These are phyloP conservation scores for Tylopilus balloui DNA, from an alignment of 768 basidiomycete genomes.

Conservation along the genomic window DNA sequence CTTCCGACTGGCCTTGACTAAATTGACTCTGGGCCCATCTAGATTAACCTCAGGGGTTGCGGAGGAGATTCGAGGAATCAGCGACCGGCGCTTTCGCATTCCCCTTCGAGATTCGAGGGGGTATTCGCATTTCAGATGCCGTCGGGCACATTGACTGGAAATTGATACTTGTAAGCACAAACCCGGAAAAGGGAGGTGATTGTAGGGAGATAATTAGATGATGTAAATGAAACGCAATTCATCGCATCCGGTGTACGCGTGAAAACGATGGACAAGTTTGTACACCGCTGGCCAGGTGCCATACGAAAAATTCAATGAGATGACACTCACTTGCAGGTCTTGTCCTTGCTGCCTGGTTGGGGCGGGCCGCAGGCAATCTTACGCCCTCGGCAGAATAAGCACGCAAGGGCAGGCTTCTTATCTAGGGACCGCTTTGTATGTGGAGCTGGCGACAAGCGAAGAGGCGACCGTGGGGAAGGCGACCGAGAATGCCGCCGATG, in stretches of 20 bases:
- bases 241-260: slow-evolving; percentile 9
- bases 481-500: slow-evolving; percentile 24
- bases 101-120: slow-evolving; percentile 68
- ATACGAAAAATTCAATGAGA: not conserved
- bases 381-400: slow-evolving; percentile 60
- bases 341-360: slow-evolving; percentile 45
- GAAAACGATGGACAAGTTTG: slow-evolving; percentile 13
- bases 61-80: slow-evolving; percentile 29
- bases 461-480: slow-evolving; percentile 23
- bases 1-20: slow-evolving; percentile 25
- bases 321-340: slow-evolving; percentile 60
- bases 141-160: slow-evolving; percentile 65
- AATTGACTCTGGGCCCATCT: slow-evolving; percentile 23
- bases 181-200: slow-evolving; percentile 15
- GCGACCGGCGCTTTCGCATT: slow-evolving; percentile 46
- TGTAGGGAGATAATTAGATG: slow-evolving; percentile 14
- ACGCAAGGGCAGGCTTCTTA: slow-evolving; percentile 61
- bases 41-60: slow-evolving; percentile 23
- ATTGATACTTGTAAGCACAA: slow-evolving; percentile 23
- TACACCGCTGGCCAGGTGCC: slow-evolving; percentile 6
- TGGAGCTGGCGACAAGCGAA: slow-evolving; percentile 21
- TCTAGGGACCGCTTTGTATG: slow-evolving; percentile 27
- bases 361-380: slow-evolving; percentile 70
- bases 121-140: slow-evolving; percentile 67
- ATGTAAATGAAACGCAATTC: not conserved